Percentiles rank a stretch among this genome's conserved stretches.
phyloP scores from a whole-genome alignment of 768 basidiomycete species.

The Atractiella rhizophila region DNA sequence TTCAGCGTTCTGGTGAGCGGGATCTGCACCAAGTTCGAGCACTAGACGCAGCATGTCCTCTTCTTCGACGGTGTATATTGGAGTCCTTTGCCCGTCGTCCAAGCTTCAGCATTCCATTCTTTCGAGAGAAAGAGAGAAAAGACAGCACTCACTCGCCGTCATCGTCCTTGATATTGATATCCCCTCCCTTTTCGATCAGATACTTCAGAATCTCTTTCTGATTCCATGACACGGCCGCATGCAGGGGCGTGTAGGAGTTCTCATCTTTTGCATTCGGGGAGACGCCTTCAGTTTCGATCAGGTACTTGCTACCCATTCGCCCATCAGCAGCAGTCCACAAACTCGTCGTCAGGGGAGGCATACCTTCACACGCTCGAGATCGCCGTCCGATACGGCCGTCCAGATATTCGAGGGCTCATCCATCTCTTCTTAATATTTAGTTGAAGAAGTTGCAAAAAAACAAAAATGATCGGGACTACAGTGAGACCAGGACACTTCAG shows the following conservation, averaged over 20 bases:
- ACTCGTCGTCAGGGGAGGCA: constrained; percentile 6
- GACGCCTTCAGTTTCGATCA: constrained; percentile 1
- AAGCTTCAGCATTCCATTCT: not conserved
- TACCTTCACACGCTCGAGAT: constrained; percentile 22
- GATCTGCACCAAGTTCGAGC: constrained; percentile 23
- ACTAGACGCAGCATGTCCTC: constrained; percentile 21
- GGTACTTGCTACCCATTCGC: not conserved
- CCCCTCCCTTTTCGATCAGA: constrained; percentile 22
- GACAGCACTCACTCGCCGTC: constrained; percentile 23
- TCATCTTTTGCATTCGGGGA: constrained; percentile 10
- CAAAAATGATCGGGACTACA: too few relatives aligned
- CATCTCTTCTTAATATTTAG: too few relatives aligned
- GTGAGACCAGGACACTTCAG: too few relatives aligned
- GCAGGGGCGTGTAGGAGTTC: constrained; percentile 17
- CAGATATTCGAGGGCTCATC: too few relatives aligned
- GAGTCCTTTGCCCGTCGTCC: constrained; percentile 14
- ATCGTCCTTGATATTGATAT: constrained; percentile 24
- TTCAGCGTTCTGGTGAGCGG: constrained; percentile 18
- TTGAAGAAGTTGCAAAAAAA: too few relatives aligned
- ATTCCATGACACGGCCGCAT: constrained; percentile 26
- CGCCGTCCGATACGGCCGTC: constrained; percentile 24
- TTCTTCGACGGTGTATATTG: constrained; percentile 24
- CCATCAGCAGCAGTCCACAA: not conserved
- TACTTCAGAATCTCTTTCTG: constrained; percentile 23
- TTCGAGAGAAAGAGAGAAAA: too few relatives aligned